Evolutionary conservation across 225 moss, liverwort and hornwort species (phyloP).

Genomic region (Marchantia polymorpha): DNA sequence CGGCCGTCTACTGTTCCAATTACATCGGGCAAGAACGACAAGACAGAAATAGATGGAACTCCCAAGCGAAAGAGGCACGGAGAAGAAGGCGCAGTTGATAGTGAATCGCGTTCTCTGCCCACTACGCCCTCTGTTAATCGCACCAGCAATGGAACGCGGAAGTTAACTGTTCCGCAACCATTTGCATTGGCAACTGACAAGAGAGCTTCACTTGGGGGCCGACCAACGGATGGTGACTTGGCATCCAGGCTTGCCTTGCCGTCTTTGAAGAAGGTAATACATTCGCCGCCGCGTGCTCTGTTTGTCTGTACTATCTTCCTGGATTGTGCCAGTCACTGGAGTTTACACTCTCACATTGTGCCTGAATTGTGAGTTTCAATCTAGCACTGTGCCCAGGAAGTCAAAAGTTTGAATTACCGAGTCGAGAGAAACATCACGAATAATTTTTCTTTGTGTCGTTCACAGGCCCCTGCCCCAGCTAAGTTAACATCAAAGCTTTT

Average conservation of each 20-base stretch:
- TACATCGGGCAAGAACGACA: constrained; percentile 34
- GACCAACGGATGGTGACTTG: constrained; percentile 50
- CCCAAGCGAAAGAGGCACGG: constrained; percentile 53
- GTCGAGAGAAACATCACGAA: background rate
- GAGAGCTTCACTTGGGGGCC: constrained; percentile 72
- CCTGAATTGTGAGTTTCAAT: no score
- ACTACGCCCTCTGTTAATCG: constrained; percentile 45
- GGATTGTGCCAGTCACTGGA: background rate
- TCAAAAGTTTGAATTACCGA: background rate
- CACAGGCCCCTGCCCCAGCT: constrained; percentile 19
- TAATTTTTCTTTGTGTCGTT: background rate
- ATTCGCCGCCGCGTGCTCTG: background rate
- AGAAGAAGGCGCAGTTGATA: constrained; percentile 47
- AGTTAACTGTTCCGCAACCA: constrained; percentile 84
- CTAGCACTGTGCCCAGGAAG: no score
- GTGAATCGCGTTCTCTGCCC: constrained; percentile 47
- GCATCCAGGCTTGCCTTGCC: constrained; percentile 24
- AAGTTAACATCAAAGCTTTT: constrained; percentile 18
- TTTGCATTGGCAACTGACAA: constrained; percentile 83
- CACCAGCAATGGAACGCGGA: constrained; percentile 49
- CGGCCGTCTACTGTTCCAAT: constrained; percentile 45
- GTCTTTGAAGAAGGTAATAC: constrained; percentile 33
- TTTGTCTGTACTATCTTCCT: background rate
- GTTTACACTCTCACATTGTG: background rate
- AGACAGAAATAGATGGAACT: constrained; percentile 50